Percentiles rank a stretch among this genome's conserved stretches.
phyloP scores from a whole-genome alignment of 352 stramenopile species.

The Thalassiosira sp. region DNA sequence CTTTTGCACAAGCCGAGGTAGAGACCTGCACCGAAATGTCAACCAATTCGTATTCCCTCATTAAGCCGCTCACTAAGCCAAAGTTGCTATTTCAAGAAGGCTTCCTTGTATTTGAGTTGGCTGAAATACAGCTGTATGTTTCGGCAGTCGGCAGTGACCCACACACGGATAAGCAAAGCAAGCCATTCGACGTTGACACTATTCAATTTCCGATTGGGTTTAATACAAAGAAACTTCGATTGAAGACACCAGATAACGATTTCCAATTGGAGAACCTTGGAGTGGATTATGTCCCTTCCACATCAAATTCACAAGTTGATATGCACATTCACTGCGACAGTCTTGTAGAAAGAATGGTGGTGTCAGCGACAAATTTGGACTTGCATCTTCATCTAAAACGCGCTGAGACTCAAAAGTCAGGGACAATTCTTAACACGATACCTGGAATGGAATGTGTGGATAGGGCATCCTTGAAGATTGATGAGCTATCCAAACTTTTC shows the following conservation, averaged over 20 bases:
- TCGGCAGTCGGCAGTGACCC: not conserved
- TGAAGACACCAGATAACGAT: not conserved
- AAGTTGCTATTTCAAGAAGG: not conserved
- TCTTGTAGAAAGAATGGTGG: not conserved
- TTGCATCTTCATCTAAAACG: not conserved
- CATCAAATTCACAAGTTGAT: not conserved
- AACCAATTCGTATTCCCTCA: conserved; percentile 1
- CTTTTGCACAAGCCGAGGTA: not conserved
- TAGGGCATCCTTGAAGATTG: conserved; percentile 3
- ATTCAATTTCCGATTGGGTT: not conserved
- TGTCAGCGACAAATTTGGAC: not conserved
- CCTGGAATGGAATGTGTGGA: not conserved
- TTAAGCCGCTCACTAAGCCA: not conserved
- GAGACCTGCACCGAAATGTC: not conserved
- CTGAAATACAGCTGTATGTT: not conserved
- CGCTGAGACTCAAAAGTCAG: not conserved
- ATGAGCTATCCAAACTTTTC: not conserved
- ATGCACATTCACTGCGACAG: not conserved
- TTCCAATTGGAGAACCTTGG: not conserved
- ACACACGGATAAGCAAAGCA: not conserved
- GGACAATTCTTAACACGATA: not conserved
- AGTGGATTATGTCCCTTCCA: not conserved
- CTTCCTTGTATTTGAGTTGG: not conserved
- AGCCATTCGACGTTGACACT: not conserved
- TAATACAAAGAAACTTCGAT: not conserved